Percentiles rank a stretch among this genome's conserved stretches.
Evolutionary conservation across 176 grass and related monocot genomes (phyloP).

Genomic region (Typha latifolia): DNA sequence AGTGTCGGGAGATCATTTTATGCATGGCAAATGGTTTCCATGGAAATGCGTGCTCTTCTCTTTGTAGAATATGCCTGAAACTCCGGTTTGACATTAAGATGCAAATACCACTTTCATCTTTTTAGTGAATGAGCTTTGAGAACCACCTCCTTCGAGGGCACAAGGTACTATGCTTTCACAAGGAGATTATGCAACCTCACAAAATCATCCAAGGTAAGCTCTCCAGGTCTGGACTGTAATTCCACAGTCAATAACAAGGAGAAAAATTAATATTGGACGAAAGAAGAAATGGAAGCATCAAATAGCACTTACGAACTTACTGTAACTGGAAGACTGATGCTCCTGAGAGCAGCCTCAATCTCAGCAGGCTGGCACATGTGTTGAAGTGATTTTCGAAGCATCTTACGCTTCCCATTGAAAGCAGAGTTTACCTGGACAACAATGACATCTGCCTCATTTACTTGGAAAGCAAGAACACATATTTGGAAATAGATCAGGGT

Average conservation of each 20-base stretch:
- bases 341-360: conserved; percentile 56
- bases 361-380: conserved; percentile 50
- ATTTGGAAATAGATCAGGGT: too few species aligned
- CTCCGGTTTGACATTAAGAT: background rate
- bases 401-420: conserved; percentile 94
- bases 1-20: too few species aligned
- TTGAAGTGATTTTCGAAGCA: conserved; percentile 87
- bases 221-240: conserved; percentile 75
- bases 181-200: conserved; percentile 78
- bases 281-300: background rate
- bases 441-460: conserved; percentile 1
- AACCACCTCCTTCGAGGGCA: background rate
- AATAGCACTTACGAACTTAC: conserved; percentile 23
- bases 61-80: background rate
- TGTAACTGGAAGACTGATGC: conserved; percentile 60
- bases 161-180: conserved; percentile 27
- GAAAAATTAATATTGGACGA: too few species aligned
- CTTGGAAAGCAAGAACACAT: background rate
- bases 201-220: conserved; percentile 72
- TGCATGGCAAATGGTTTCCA: background rate
- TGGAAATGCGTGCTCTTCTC: background rate
- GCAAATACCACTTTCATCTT: background rate
- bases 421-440: conserved; percentile 66
- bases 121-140: background rate
- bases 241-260: background rate